Base-by-base conservation (phyloP, 2,329 filamentous ascomycete species). In the Claviceps humidiphila region DNA sequence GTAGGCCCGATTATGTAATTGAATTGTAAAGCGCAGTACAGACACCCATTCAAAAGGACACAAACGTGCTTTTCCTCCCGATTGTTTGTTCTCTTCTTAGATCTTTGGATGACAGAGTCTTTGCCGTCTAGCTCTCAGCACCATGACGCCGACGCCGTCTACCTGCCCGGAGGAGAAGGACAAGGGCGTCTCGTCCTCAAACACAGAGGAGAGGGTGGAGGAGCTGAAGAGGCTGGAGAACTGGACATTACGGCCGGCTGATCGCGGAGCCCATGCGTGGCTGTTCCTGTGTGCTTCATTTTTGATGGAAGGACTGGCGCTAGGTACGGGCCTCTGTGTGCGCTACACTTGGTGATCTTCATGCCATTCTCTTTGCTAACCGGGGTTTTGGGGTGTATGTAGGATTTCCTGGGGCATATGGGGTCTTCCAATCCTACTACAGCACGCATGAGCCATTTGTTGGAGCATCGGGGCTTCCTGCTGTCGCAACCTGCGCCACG, bases 391-490 rank as follows among this genome's bases (percentile, higher is more conserved):
- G 16, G 34, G 16, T 30, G 26, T 11, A 8, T 47, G 16, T 14
- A 83, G 81, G 81, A 2, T 83, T 85, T 54, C 76, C 79, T 0
- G 78, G 80, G 53, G 74, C 79, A 1, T 86, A 79, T 59, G 82
- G 82, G 46, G 74, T 86, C 38, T 85, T 86, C 60, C 80, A 84
- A 60, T 72, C 78, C 47, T 81, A 82, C 62, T 86, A 85, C 62
- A 74, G 68, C 40, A 73, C 69, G 1, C 71, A 80, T 48, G 70
- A 71, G 14, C 75, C 78, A 2, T 85, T 85, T 53, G 63, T 65
- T 2, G 69, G 70, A 7, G 66, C 70, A 1, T 66, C 70, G 44
- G 68, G 70, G 47, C 76, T 84, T 41, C 72, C 80, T 11, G 69
- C 77, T 8, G 76, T 85, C 49, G 82, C 80, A 0, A 84, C 80